A percentile compares a stretch with the other conserved stretches of the same genome.
phyloP scores from a whole-genome alignment of 2,329 filamentous ascomycete species.

The Graphiopsis chlorocephala region DNA sequence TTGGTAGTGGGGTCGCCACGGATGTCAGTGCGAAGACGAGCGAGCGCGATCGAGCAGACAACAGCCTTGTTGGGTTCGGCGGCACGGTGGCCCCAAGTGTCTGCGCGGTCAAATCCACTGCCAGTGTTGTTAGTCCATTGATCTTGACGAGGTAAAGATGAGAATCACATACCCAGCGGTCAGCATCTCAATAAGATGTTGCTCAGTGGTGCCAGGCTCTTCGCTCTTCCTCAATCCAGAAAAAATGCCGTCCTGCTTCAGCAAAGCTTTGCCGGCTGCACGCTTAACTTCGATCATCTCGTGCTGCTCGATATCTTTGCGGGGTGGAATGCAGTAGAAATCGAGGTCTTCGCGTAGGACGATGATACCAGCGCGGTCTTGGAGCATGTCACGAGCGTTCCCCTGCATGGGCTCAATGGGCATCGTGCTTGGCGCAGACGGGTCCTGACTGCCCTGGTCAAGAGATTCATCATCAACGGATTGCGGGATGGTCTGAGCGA shows the following conservation, averaged over 20 bases:
- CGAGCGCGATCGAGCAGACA: conserved; percentile 92
- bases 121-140: not conserved
- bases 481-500: conserved; percentile 93
- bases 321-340: conserved; percentile 93
- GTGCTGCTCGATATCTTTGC: conserved; percentile 73
- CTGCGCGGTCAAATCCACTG: conserved; percentile 95
- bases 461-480: conserved; percentile 48
- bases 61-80: conserved; percentile 97
- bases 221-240: conserved; percentile 92
- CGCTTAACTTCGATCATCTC: conserved; percentile 98
- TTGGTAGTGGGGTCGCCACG: conserved; percentile 69
- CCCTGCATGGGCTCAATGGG: conserved; percentile 65
- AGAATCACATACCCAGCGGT: conserved; percentile 76
- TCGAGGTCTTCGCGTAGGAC: conserved; percentile 94
- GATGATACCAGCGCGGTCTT: conserved; percentile 92
- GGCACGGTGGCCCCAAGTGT: conserved; percentile 94
- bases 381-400: conserved; percentile 70
- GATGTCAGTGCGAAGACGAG: conserved; percentile 80
- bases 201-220: conserved; percentile 92
- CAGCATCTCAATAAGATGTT: conserved; percentile 98
- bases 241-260: conserved; percentile 92
- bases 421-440: conserved; percentile 59
- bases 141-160: not conserved
- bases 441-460: conserved; percentile 42
- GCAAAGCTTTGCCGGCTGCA: conserved; percentile 79